Evolutionary conservation across 2,329 filamentous ascomycete genomes (phyloP).

Genomic region (Scopulariopsis brevicaulis): DNA sequence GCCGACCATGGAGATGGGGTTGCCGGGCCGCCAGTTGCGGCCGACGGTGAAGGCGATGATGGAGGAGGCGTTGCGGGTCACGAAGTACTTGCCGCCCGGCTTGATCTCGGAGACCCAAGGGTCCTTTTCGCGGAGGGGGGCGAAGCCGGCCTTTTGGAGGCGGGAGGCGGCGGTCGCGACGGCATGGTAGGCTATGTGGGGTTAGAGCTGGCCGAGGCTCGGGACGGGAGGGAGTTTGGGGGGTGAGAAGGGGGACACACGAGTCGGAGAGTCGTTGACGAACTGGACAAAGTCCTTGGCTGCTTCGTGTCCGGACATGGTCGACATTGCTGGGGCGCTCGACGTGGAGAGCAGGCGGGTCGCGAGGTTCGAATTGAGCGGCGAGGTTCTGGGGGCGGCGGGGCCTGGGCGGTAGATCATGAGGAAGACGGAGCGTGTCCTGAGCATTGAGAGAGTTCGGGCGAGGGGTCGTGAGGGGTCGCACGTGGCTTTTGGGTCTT

Average conservation of each 20-base stretch:
- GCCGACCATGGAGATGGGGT: conserved; percentile 84
- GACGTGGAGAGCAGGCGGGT: conserved; percentile 4
- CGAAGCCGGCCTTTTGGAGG: conserved; percentile 75
- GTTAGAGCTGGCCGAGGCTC: neutral
- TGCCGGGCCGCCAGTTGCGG: conserved; percentile 80
- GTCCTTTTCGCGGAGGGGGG: conserved; percentile 80
- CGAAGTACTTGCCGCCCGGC: conserved; percentile 89
- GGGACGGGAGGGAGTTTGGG: conserved; percentile 1
- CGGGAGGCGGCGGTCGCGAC: conserved; percentile 68
- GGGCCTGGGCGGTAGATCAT: conserved; percentile 3
- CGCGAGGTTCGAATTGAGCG: neutral
- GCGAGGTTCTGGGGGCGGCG: neutral
- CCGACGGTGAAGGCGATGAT: conserved; percentile 90
- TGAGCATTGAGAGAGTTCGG: neutral
- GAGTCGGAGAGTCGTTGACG: conserved; percentile 87
- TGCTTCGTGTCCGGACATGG: conserved; percentile 41
- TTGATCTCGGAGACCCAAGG: conserved; percentile 71
- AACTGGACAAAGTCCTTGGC: conserved; percentile 85
- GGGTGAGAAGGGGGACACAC: conserved; percentile 35
- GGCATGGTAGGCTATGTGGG: conserved; percentile 72
- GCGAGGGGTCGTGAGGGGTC: neutral
- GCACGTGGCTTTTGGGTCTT: neutral
- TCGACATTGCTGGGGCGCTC: conserved; percentile 16
- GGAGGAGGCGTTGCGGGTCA: conserved; percentile 86
- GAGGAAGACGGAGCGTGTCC: conserved; percentile 2